Evolutionary conservation across 768 basidiomycete genomes (phyloP).

Genomic region (Tylopilus plumbeoviolaceoides): DNA sequence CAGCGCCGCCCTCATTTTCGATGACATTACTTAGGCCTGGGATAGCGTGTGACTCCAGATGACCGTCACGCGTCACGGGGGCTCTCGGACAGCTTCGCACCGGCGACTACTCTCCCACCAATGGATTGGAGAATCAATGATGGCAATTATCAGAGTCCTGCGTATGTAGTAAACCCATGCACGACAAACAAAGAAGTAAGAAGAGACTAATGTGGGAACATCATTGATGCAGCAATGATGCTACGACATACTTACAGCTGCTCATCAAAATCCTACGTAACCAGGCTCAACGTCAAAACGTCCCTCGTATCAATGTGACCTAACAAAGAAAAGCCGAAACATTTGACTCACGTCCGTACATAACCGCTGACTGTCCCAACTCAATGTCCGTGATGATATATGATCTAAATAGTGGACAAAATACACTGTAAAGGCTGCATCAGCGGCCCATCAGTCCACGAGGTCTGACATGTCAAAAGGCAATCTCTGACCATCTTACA

Average conservation of each 20-base stretch:
- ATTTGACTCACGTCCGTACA: slow-evolving; percentile 3
- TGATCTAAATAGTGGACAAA: background rate
- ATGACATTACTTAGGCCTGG: too few species aligned
- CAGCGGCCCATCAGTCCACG: slow-evolving; percentile 1
- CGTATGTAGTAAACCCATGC: background rate
- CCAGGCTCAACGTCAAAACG: background rate
- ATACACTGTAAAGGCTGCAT: background rate
- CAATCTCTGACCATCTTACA: slow-evolving; percentile 1
- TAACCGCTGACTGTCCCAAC: background rate
- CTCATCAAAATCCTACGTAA: slow-evolving; percentile 14
- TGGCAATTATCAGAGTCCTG: background rate
- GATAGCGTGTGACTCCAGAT: background rate
- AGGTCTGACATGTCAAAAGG: background rate
- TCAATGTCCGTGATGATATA: background rate
- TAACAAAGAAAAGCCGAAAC: background rate
- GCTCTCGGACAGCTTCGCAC: background rate
- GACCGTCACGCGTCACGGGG: background rate
- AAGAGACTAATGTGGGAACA: background rate
- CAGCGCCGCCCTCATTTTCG: background rate
- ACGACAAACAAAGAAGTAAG: background rate
- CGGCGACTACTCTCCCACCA: background rate
- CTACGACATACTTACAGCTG: background rate
- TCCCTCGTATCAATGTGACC: background rate
- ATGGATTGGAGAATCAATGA: background rate
- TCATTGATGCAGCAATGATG: background rate